Percentiles rank a stretch among this genome's conserved stretches.
These are phyloP conservation scores for Candida lessepsii DNA, from an alignment of 805 yeast species.

Conservation along the genomic window DNA sequence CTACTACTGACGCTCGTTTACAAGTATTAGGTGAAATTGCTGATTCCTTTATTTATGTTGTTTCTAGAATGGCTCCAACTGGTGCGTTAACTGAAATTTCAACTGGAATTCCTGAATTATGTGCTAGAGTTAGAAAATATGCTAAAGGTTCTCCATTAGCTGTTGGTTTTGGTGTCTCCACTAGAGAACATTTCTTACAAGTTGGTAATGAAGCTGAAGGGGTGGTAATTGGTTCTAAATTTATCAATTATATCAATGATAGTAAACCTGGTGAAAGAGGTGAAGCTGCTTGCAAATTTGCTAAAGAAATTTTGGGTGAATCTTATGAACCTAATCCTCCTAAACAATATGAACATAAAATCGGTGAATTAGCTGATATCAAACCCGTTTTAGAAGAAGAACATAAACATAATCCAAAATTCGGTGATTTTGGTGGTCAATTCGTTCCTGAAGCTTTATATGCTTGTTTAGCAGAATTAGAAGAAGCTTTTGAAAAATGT, in stretches of 20 bases:
- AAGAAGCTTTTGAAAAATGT: slow-evolving; percentile 82
- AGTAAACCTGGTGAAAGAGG: slow-evolving; percentile 62
- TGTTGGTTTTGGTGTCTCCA: slow-evolving; percentile 96
- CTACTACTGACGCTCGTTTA: slow-evolving; percentile 89
- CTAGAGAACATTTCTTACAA: slow-evolving; percentile 80
- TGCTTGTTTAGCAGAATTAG: slow-evolving; percentile 86
- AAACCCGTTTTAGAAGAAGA: slow-evolving; percentile 47
- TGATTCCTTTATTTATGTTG: slow-evolving; percentile 94
- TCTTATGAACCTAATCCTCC: slow-evolving; percentile 36
- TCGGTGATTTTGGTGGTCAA: slow-evolving; percentile 98
- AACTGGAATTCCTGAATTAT: slow-evolving; percentile 61
- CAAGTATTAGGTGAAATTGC: slow-evolving; percentile 78
- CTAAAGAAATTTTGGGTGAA: slow-evolving; percentile 64
- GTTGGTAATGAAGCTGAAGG: slow-evolving; percentile 89
- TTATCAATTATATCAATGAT: slow-evolving; percentile 68
- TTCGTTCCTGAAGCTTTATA: slow-evolving; percentile 96
- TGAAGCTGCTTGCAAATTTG: slow-evolving; percentile 63
- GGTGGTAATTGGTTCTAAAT: slow-evolving; percentile 91
- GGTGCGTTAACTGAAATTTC: slow-evolving; percentile 76
- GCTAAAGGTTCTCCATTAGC: slow-evolving; percentile 78
- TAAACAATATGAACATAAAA: slow-evolving; percentile 20
- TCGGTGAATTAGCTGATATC: slow-evolving; percentile 27
- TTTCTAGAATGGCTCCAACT: slow-evolving; percentile 96
- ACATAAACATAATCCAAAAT: slow-evolving; percentile 71
- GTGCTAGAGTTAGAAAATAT: slow-evolving; percentile 70